Conservation (phyloP, 257 asterid genomes). For the Paraleonurus japonicus region DNA sequence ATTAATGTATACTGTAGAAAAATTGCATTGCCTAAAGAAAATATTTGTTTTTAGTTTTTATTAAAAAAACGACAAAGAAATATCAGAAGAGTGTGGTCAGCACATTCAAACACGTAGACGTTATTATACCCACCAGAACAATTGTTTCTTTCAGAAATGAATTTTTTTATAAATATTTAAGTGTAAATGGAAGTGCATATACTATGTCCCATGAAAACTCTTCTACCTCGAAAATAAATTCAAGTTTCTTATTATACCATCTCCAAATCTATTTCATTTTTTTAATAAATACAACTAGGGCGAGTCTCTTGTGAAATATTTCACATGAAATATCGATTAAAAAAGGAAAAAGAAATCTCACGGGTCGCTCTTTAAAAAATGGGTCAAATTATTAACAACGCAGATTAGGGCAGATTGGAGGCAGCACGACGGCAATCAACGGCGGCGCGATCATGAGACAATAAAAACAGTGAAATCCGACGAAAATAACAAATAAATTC, state of each 20-base stretch:
- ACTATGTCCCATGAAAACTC: not conserved
- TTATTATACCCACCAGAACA: constrained; percentile 23
- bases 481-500: too few species aligned
- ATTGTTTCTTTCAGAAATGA: not conserved
- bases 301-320: too few species aligned
- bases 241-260: not conserved
- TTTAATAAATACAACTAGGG: too few species aligned
- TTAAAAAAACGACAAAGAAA: not conserved
- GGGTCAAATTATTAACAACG: too few species aligned
- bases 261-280: not conserved
- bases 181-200: too few species aligned
- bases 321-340: too few species aligned
- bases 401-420: too few species aligned
- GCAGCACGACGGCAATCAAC: too few species aligned
- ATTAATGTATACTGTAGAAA: not conserved
- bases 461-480: too few species aligned
- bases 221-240: not conserved
- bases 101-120: constrained; percentile 18
- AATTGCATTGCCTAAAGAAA: not conserved
- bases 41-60: not conserved
- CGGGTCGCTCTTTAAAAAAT: too few species aligned
- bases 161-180: not conserved
- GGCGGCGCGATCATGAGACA: too few species aligned
- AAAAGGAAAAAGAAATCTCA: too few species aligned
- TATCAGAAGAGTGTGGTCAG: constrained; percentile 3